Conservation (phyloP, 2,329 filamentous ascomycete species). For the Hymenoscyphus occultus region DNA sequence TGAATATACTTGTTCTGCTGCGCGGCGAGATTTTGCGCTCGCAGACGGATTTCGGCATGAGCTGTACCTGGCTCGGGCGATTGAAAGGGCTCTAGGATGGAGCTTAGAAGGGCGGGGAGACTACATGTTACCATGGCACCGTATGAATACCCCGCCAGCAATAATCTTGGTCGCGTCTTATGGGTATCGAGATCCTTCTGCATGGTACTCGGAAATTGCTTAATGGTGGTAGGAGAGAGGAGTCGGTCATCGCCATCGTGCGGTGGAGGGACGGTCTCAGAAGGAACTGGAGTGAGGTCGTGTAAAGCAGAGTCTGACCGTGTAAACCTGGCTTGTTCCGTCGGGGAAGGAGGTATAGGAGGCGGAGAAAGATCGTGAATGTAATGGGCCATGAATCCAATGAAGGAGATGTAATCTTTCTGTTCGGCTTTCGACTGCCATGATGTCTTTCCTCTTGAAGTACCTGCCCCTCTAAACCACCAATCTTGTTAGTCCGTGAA, state of each 20-base stretch:
- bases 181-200: background rate
- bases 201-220: background rate
- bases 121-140: conserved; percentile 78
- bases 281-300: conserved; percentile 29
- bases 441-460: conserved; percentile 73
- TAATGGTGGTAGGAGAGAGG: background rate
- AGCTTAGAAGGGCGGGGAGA: conserved; percentile 54
- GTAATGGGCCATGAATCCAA: conserved; percentile 77
- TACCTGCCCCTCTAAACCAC: conserved; percentile 64
- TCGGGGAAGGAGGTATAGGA: conserved; percentile 4
- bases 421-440: conserved; percentile 83
- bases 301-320: conserved; percentile 23
- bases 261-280: conserved; percentile 23
- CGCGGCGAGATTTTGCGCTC: conserved; percentile 65
- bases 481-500: conserved; percentile 19
- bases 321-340: conserved; percentile 14
- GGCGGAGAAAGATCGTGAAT: conserved; percentile 47
- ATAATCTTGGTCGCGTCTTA: conserved; percentile 37
- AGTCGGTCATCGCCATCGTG: conserved; percentile 14
- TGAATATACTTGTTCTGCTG: conserved; percentile 48
- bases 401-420: conserved; percentile 77
- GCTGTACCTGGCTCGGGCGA: conserved; percentile 54
- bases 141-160: conserved; percentile 86
- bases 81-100: conserved; percentile 52
- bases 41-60: conserved; percentile 65